These are phyloP conservation scores for Plenodomus biglobosus DNA, from an alignment of 2,329 filamentous ascomycete species.

Conservation along the genomic window DNA sequence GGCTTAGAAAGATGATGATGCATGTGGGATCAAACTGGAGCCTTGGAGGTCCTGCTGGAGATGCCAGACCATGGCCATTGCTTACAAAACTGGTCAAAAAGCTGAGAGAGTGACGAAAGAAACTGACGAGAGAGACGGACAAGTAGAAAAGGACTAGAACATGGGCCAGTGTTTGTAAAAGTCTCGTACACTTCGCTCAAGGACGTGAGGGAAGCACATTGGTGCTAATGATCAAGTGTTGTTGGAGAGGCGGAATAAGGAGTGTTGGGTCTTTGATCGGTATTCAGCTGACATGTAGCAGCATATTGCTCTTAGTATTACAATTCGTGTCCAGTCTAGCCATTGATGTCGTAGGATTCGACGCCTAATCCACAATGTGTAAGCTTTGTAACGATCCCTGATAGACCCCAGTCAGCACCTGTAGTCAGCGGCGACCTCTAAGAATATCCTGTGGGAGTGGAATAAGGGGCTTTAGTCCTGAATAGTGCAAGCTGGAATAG, in stretches of 20 bases:
- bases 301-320: too few species aligned
- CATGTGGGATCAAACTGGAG: slow-evolving; percentile 31
- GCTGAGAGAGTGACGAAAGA: slow-evolving; percentile 66
- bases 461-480: too few species aligned
- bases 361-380: too few species aligned
- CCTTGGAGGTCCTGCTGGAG: slow-evolving; percentile 61
- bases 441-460: too few species aligned
- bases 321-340: too few species aligned
- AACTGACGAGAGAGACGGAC: slow-evolving; percentile 67
- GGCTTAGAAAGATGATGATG: slow-evolving; percentile 51
- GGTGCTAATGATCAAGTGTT: slow-evolving; percentile 4
- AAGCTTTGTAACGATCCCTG: too few species aligned
- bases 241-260: slow-evolving; percentile 7
- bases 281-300: too few species aligned
- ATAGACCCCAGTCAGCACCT: too few species aligned
- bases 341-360: too few species aligned
- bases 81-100: slow-evolving; percentile 65
- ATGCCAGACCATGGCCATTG: slow-evolving; percentile 70
- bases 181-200: slow-evolving; percentile 9
- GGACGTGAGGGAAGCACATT: slow-evolving; percentile 6
- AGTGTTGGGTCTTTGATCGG: slow-evolving; percentile 8
- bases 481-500: too few species aligned
- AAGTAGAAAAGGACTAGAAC: slow-evolving; percentile 69
- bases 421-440: too few species aligned
- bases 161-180: slow-evolving; percentile 67